These are phyloP conservation scores for Akanthomyces muscarius DNA, from an alignment of 2,329 filamentous ascomycete species.

Conservation along the genomic window DNA sequence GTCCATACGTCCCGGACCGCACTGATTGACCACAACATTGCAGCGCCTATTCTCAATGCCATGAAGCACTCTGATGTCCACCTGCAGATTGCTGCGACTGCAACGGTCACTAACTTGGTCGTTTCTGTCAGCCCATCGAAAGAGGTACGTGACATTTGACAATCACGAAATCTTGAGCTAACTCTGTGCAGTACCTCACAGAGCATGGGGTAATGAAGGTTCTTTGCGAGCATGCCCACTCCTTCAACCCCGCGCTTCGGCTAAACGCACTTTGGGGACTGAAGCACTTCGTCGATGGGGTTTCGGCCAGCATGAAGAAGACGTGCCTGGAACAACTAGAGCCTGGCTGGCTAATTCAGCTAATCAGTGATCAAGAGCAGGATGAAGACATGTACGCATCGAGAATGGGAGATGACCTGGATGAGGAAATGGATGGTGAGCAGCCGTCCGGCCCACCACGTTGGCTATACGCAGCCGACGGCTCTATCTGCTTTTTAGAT, in stretches of 20 bases:
- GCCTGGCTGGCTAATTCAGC: constrained; percentile 73
- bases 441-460: constrained; percentile 41
- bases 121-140: constrained; percentile 89
- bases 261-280: constrained; percentile 89
- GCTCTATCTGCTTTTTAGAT: constrained; percentile 31
- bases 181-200: constrained; percentile 58
- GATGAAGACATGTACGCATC: constrained; percentile 45
- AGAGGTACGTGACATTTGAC: constrained; percentile 55
- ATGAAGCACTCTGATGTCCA: constrained; percentile 71
- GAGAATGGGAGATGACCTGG: constrained; percentile 41
- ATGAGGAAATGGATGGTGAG: constrained; percentile 57
- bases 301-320: constrained; percentile 68
- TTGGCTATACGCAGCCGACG: constrained; percentile 33
- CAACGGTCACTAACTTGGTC: constrained; percentile 79
- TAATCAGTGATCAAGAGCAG: constrained; percentile 64
- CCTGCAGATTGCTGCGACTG: constrained; percentile 81
- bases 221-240: constrained; percentile 80
- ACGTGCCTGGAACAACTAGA: constrained; percentile 73
- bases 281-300: constrained; percentile 79
- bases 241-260: constrained; percentile 70
- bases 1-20: constrained; percentile 80
- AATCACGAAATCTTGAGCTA: constrained; percentile 20
- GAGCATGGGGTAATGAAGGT: constrained; percentile 70
- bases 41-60: constrained; percentile 70
- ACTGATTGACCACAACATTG: constrained; percentile 79